Evolutionary conservation across 2,329 filamentous ascomycete species (phyloP).

Genomic region (Domatiomyces catenatus): DNA sequence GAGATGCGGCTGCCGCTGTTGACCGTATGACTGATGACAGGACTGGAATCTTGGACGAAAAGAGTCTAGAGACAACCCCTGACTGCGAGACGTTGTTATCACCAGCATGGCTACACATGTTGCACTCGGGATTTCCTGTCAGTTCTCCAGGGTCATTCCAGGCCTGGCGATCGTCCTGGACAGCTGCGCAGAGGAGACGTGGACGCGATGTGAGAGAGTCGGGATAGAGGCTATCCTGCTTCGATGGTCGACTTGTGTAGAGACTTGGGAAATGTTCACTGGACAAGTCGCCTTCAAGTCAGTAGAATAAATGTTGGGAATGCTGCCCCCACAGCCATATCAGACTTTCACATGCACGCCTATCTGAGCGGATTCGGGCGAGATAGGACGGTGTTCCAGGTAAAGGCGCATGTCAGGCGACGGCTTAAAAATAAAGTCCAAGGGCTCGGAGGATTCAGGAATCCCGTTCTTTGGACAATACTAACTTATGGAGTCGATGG

Average conservation of each 20-base stretch:
- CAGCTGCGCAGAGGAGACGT: neutral
- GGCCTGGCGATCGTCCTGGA: neutral
- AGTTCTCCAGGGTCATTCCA: neutral
- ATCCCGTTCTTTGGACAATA: neutral
- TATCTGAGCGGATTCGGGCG: neutral
- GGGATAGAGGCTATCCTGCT: neutral
- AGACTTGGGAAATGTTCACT: neutral
- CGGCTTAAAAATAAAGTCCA: neutral
- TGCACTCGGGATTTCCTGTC: neutral
- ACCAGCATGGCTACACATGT: neutral
- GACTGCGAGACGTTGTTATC: neutral
- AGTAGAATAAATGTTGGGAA: neutral
- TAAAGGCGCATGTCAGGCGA: neutral
- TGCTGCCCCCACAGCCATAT: too few relatives aligned
- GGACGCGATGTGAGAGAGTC: neutral
- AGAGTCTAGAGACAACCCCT: neutral
- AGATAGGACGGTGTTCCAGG: neutral
- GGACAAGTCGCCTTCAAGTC: neutral
- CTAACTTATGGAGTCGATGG: too few relatives aligned
- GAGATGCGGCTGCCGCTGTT: neutral
- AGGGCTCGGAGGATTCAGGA: neutral
- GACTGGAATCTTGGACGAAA: neutral
- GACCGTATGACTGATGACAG: neutral
- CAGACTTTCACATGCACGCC: neutral
- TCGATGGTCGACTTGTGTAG: neutral